phyloP scores from a whole-genome alignment of 2,329 filamentous ascomycete genomes.

The Mariannaea elegans region DNA sequence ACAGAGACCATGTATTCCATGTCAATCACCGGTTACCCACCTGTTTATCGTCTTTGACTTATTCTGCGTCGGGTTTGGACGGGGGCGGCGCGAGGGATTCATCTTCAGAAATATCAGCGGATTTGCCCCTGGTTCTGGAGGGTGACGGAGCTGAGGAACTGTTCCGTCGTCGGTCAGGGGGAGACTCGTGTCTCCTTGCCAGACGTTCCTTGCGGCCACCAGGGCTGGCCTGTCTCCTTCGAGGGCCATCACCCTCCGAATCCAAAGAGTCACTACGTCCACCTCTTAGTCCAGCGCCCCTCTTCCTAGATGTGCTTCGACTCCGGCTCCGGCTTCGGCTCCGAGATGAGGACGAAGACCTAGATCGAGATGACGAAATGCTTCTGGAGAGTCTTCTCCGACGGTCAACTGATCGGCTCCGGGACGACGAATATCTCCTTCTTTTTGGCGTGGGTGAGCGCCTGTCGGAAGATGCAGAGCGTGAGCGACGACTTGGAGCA shows the following conservation, averaged over 20 bases:
- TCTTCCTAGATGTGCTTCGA: conserved; percentile 32
- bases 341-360: conserved; percentile 46
- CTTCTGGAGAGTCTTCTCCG: conserved; percentile 49
- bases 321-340: conserved; percentile 36
- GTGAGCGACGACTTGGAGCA: conserved; percentile 38
- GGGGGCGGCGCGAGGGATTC: conserved; percentile 32
- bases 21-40: conserved; percentile 32
- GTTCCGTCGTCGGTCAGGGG: conserved; percentile 53
- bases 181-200: conserved; percentile 28
- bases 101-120: conserved; percentile 63
- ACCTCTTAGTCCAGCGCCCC: conserved; percentile 19
- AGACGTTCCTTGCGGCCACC: conserved; percentile 20
- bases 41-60: conserved; percentile 30
- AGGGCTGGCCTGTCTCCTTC: conserved; percentile 16
- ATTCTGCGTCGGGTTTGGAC: conserved; percentile 28
- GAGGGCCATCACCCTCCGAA: conserved; percentile 19
- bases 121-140: conserved; percentile 59
- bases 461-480: conserved; percentile 49
- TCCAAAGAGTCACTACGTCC: conserved; percentile 27
- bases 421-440: conserved; percentile 59
- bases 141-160: conserved; percentile 62
- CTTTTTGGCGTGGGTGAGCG: conserved; percentile 58
- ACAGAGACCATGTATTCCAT: background rate
- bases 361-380: conserved; percentile 53
- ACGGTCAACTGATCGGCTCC: conserved; percentile 55